phyloP scores from a whole-genome alignment of 2,329 filamentous ascomycete genomes.

The Mollisiaceae sp. region DNA sequence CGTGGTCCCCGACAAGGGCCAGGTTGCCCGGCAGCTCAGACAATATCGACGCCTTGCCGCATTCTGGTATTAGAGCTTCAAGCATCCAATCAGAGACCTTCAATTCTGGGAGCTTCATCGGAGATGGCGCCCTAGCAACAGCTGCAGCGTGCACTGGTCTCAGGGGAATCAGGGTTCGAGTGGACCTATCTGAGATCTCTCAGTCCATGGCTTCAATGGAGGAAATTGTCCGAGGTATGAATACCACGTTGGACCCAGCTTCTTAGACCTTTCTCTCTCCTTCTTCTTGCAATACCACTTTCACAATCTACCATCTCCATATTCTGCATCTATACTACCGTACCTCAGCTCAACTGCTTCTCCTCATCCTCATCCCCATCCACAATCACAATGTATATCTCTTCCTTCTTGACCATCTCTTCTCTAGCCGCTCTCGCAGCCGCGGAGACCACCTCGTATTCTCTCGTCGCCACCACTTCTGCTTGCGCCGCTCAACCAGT shows the following conservation, averaged over 20 bases:
- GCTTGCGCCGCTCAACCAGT: conserved; percentile 46
- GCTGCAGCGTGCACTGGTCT: conserved; percentile 17
- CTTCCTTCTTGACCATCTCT: conserved; percentile 35
- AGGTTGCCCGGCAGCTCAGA: conserved; percentile 14
- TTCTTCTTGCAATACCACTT: conserved; percentile 5
- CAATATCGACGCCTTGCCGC: conserved; percentile 17
- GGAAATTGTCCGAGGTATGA: conserved; percentile 25
- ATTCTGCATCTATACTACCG: neutral
- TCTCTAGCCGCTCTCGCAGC: conserved; percentile 39
- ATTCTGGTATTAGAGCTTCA: conserved; percentile 13
- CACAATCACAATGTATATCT: conserved; percentile 33
- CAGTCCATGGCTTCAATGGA: conserved; percentile 13
- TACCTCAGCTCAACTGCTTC: conserved; percentile 1
- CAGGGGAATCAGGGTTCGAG: conserved; percentile 12
- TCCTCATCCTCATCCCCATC: conserved; percentile 20
- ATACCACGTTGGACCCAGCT: conserved; percentile 7
- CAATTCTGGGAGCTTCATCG: neutral
- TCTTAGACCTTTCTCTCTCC: conserved; percentile 10
- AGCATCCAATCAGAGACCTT: conserved; percentile 20
- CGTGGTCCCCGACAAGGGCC: conserved; percentile 3
- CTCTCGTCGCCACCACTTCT: conserved; percentile 21
- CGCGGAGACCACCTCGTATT: conserved; percentile 32
- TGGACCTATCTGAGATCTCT: conserved; percentile 13
- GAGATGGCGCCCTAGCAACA: conserved; percentile 9
- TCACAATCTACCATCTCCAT: neutral